These are phyloP conservation scores for Backusella sp. DNA, from an alignment of 192 early-diverging fungal genomes.

Conservation along the genomic window DNA sequence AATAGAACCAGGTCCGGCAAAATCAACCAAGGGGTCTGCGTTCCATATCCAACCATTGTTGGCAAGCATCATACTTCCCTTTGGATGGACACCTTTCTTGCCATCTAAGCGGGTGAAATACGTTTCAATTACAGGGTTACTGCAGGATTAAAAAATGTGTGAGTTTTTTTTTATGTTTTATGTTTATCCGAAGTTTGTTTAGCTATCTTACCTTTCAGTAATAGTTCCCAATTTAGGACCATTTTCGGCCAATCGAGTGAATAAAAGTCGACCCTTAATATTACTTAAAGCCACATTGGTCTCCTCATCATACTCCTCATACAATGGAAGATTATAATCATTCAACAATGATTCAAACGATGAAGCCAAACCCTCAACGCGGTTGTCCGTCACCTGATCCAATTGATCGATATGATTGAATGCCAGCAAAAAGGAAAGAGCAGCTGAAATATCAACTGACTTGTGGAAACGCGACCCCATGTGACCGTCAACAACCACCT, in stretches of 20 bases:
- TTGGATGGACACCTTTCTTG: slow-evolving; percentile 57
- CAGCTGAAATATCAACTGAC: slow-evolving; percentile 44
- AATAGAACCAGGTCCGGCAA: slow-evolving; percentile 83
- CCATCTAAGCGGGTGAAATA: slow-evolving; percentile 83
- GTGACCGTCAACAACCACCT: slow-evolving; percentile 32
- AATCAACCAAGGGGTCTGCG: slow-evolving; percentile 87
- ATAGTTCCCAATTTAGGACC: slow-evolving; percentile 84
- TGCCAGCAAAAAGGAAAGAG: slow-evolving; percentile 49
- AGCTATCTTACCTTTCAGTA: slow-evolving; percentile 51
- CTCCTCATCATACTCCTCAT: slow-evolving; percentile 85
- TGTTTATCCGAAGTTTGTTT: slow-evolving; percentile 1
- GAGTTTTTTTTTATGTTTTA: neutral
- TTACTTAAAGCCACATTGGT: slow-evolving; percentile 66
- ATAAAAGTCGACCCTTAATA: slow-evolving; percentile 76
- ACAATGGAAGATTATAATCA: slow-evolving; percentile 84
- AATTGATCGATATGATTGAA: slow-evolving; percentile 2
- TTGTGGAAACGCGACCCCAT: slow-evolving; percentile 59
- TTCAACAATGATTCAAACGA: slow-evolving; percentile 69
- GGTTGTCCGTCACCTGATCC: neutral
- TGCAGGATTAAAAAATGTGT: slow-evolving; percentile 27
- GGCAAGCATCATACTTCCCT: slow-evolving; percentile 75
- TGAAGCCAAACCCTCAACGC: slow-evolving; percentile 38
- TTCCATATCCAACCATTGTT: slow-evolving; percentile 99
- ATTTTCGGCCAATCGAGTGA: slow-evolving; percentile 80
- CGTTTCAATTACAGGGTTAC: slow-evolving; percentile 89